A percentile compares a stretch with the other conserved stretches of the same genome.
phyloP scores from a whole-genome alignment of 805 yeast genomes.

The Kregervanrija pseudodelftensis region DNA sequence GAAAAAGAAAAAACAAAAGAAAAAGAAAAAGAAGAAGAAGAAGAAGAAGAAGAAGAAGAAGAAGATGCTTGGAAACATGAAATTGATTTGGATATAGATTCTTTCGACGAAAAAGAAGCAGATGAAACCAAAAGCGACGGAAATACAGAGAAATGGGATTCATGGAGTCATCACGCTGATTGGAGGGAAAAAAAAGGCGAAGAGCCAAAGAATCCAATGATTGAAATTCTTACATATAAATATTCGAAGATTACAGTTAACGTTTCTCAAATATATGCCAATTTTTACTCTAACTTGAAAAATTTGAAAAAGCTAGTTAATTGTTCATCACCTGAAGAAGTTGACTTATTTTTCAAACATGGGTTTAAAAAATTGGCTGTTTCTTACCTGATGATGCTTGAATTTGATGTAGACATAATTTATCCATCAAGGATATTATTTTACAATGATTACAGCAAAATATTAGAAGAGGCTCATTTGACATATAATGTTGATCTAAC shows the following conservation, averaged over 20 bases:
- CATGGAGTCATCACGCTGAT: no score
- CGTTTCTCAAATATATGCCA: slow-evolving; percentile 11
- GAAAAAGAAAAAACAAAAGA: no score
- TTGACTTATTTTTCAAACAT: slow-evolving; percentile 16
- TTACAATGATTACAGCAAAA: slow-evolving; percentile 25
- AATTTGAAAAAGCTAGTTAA: slow-evolving; percentile 9
- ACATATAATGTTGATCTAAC: slow-evolving; percentile 15
- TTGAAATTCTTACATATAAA: slow-evolving; percentile 8
- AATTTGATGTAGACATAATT: slow-evolving; percentile 8
- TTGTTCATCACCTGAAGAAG: slow-evolving; percentile 10
- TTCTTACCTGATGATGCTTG: slow-evolving; percentile 22
- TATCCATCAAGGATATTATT: slow-evolving; percentile 23
- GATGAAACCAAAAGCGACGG: no score
- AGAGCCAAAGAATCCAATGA: no score
- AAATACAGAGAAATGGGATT: no score
- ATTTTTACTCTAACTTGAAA: slow-evolving; percentile 15
- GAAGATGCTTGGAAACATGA: slow-evolving; percentile 19
- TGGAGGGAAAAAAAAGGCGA: no score
- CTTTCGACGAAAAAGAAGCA: neutral
- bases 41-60: slow-evolving; percentile 24
- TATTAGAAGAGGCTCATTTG: slow-evolving; percentile 16
- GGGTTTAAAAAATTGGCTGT: slow-evolving; percentile 22
- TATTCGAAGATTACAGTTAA: slow-evolving; percentile 14
- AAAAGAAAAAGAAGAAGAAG: slow-evolving; percentile 13
- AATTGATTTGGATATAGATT: slow-evolving; percentile 9